Evolutionary conservation across 345 rosid species (phyloP).

Genomic region (Durio zibethinus): DNA sequence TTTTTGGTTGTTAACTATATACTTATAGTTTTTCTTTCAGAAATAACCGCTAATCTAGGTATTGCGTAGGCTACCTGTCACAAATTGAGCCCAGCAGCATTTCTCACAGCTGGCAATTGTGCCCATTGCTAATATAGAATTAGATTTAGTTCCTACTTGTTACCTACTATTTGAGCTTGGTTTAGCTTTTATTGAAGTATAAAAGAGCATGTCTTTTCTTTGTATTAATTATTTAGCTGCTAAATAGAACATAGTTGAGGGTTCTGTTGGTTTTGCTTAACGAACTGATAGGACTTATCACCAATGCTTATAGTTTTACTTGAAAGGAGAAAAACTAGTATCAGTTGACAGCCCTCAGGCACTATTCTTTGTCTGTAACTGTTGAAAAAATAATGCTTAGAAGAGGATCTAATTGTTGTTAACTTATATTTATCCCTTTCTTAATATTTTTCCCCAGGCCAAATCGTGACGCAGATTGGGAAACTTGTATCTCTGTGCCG

Average conservation of each 20-base stretch:
- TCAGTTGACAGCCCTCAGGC: not conserved
- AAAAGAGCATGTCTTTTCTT: not conserved
- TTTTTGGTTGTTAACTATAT: not conserved
- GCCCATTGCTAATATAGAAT: not conserved
- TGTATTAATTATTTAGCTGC: not conserved
- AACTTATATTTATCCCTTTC: not conserved
- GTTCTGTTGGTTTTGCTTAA: not conserved
- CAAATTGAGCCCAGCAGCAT: not conserved
- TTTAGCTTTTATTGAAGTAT: not conserved
- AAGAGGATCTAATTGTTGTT: not conserved
- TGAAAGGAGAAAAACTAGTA: not conserved
- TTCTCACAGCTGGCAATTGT: not conserved
- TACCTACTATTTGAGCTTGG: not conserved
- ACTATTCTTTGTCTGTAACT: not conserved
- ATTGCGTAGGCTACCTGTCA: not conserved
- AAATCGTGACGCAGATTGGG: conserved; percentile 69
- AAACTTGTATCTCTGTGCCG: conserved; percentile 54
- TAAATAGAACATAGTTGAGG: not conserved
- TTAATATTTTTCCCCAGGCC: conserved; percentile 38
- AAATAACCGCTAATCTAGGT: not conserved
- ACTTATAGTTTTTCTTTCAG: not conserved
- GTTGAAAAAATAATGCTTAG: not conserved
- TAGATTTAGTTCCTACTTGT: not conserved
- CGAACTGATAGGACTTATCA: not conserved
- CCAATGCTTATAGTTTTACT: not conserved